Percentiles rank a stretch among this genome's conserved stretches.
Conservation (phyloP, 768 basidiomycete genomes). For the Xerocomellus amylosporus region DNA sequence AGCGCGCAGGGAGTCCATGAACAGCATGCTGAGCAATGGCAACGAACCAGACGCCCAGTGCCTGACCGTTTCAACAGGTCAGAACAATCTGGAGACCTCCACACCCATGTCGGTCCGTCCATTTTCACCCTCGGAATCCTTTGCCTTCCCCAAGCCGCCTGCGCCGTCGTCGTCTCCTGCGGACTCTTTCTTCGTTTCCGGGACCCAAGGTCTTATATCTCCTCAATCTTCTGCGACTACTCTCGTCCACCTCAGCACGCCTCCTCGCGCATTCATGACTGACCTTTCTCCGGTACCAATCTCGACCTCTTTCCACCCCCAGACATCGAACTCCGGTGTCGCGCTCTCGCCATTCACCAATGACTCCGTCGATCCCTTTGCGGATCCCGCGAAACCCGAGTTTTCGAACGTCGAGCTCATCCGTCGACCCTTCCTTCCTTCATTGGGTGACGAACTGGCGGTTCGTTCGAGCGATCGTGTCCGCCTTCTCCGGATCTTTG, state of each 20-base stretch:
- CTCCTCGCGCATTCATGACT: slow-evolving; percentile 12
- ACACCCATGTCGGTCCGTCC: slow-evolving; percentile 64
- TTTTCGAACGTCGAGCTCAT: slow-evolving; percentile 49
- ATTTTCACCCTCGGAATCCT: slow-evolving; percentile 65
- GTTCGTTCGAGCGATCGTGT: slow-evolving; percentile 53
- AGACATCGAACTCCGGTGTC: not conserved
- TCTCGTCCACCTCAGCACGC: slow-evolving; percentile 17
- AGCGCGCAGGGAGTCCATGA: slow-evolving; percentile 37
- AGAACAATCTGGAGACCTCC: slow-evolving; percentile 18
- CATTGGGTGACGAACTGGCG: slow-evolving; percentile 56
- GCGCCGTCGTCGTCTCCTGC: not conserved
- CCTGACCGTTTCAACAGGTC: slow-evolving; percentile 31
- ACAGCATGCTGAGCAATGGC: slow-evolving; percentile 38
- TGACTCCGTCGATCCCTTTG: slow-evolving; percentile 32
- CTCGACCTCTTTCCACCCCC: slow-evolving; percentile 10
- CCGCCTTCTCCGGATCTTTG: slow-evolving; percentile 51
- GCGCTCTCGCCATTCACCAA: slow-evolving; percentile 6
- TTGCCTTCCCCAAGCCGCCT: slow-evolving; percentile 67
- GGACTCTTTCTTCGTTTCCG: not conserved
- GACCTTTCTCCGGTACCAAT: slow-evolving; percentile 16
- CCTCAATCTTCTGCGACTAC: slow-evolving; percentile 16
- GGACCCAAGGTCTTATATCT: not conserved
- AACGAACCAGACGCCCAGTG: slow-evolving; percentile 42
- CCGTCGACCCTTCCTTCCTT: slow-evolving; percentile 53
- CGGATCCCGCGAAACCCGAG: slow-evolving; percentile 29